phyloP scores from a whole-genome alignment of 352 stramenopile species.

The Phytophthora nicotianae region DNA sequence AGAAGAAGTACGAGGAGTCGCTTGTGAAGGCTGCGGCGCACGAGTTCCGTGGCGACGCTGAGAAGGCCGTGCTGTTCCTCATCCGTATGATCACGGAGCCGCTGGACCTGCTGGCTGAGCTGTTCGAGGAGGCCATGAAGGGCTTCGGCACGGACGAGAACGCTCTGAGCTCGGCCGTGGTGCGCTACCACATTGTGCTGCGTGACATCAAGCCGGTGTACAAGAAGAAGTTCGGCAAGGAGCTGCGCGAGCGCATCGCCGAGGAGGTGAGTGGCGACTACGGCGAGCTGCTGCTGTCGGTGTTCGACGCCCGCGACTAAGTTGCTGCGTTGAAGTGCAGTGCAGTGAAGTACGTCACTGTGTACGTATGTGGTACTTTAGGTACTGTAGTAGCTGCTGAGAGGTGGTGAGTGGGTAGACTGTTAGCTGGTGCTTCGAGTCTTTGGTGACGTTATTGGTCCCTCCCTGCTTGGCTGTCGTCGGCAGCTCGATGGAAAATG shows the following conservation, averaged over 20 bases:
- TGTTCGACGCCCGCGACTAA: slow-evolving; percentile 61
- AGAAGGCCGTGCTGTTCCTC: slow-evolving; percentile 69
- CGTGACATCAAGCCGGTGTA: slow-evolving; percentile 83
- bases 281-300: slow-evolving; percentile 64
- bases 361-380: not conserved
- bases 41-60: slow-evolving; percentile 64
- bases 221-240: slow-evolving; percentile 83
- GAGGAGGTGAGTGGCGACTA: slow-evolving; percentile 77
- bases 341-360: not conserved
- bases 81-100: slow-evolving; percentile 71
- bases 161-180: slow-evolving; percentile 59
- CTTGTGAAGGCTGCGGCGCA: slow-evolving; percentile 67
- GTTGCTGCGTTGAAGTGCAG: slow-evolving; percentile 1
- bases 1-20: slow-evolving; percentile 74
- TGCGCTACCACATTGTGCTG: slow-evolving; percentile 85
- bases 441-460: not conserved
- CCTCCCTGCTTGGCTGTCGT: not conserved
- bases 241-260: slow-evolving; percentile 83
- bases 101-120: slow-evolving; percentile 61
- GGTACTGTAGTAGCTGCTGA: slow-evolving; percentile 3
- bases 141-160: slow-evolving; percentile 77
- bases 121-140: slow-evolving; percentile 78
- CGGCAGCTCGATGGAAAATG: slow-evolving; percentile 1
- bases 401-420: not conserved
- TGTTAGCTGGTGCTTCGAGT: not conserved